Percentiles rank a stretch among this genome's conserved stretches.
These are phyloP conservation scores for Aristolochia californica DNA, from an alignment of 164 flowering plant species.

Conservation along the genomic window DNA sequence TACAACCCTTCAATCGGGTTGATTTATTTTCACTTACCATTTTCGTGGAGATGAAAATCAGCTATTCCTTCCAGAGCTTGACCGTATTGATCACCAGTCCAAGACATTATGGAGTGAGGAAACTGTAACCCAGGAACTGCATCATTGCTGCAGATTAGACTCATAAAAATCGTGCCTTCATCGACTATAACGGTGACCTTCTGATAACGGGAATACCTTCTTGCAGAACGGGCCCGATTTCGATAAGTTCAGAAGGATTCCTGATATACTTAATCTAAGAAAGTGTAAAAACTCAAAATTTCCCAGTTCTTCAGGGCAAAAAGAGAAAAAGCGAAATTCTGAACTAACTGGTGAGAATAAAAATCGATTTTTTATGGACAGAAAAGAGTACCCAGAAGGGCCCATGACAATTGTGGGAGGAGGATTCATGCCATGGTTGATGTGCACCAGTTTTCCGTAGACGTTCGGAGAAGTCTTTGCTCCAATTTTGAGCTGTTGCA, in stretches of 20 bases:
- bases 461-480: conserved; percentile 63
- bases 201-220: conserved; percentile 63
- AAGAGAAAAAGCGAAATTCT: not conserved
- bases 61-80: conserved; percentile 58
- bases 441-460: conserved; percentile 79
- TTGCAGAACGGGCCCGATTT: conserved; percentile 44
- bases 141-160: conserved; percentile 77
- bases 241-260: conserved; percentile 72
- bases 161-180: conserved; percentile 61
- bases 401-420: conserved; percentile 84
- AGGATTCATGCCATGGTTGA: conserved; percentile 67
- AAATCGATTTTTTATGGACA: not conserved
- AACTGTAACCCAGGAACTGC: conserved; percentile 60
- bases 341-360: not conserved
- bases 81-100: conserved; percentile 55
- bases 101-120: conserved; percentile 79
- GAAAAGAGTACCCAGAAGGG: conserved; percentile 50
- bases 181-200: conserved; percentile 90
- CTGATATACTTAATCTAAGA: conserved; percentile 36
- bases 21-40: conserved; percentile 39
- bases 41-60: conserved; percentile 75
- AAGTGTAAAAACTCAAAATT: not conserved
- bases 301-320: too few species aligned
- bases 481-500: conserved; percentile 74
- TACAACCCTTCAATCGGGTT: not conserved